A percentile compares a stretch with the other conserved stretches of the same genome.
Evolutionary conservation across 495 filamentous ascomycete species (phyloP).

Genomic region (Xylaria sp.): DNA sequence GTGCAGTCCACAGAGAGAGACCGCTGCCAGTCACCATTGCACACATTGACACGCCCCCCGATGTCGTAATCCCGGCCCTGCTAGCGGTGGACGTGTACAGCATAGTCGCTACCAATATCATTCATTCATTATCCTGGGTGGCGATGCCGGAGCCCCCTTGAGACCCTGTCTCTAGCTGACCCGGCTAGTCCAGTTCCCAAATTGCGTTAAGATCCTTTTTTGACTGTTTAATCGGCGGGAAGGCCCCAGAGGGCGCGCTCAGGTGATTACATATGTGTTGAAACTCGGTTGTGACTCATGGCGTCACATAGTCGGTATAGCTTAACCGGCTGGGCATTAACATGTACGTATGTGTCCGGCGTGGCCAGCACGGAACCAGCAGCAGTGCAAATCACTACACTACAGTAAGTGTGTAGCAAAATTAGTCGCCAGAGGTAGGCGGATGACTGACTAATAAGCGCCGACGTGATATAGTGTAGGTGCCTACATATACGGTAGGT

Average conservation of each 20-base stretch:
- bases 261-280: conserved; percentile 9
- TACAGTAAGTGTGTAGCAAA: background rate
- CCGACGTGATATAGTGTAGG: background rate
- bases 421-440: background rate
- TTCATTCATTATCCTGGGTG: background rate
- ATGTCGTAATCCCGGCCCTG: conserved; percentile 18
- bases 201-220: conserved; percentile 5
- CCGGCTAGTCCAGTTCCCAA: conserved; percentile 1
- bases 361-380: background rate
- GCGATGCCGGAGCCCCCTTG: conserved; percentile 18
- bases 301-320: conserved; percentile 11
- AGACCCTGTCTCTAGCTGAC: background rate
- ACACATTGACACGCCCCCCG: conserved; percentile 24
- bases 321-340: conserved; percentile 21
- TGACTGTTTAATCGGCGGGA: background rate
- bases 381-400: background rate
- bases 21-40: conserved; percentile 27
- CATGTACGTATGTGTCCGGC: background rate
- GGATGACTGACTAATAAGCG: conserved; percentile 24
- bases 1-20: conserved; percentile 10
- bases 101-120: conserved; percentile 9
- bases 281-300: conserved; percentile 18
- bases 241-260: background rate
- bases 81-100: conserved; percentile 23
- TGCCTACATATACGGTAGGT: background rate